Base-by-base conservation (phyloP, 2,329 filamentous ascomycete species). In the Akanthomyces muscarius region DNA sequence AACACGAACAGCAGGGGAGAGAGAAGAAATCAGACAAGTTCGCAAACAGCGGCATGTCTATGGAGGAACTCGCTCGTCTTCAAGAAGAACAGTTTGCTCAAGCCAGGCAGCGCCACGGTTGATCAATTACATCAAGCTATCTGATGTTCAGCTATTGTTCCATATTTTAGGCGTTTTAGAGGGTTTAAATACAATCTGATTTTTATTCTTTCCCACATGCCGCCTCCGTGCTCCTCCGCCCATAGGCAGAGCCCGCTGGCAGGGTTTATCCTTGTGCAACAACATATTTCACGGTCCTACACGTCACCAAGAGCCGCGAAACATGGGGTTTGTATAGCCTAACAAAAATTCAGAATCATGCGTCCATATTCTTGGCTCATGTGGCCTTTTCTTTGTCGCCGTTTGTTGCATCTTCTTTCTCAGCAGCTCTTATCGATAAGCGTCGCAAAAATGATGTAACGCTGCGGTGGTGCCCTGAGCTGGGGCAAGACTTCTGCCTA, bases 21-120 rank as follows among this genome's bases (percentile, higher is more conserved):
- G 95, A 99, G 78, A 96, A 96, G 83, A 97, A 97, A 77, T 90
- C 93, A 67, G 96, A 93, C 76, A 98, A 98, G 79, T 92, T 98
- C 72, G 94, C 97, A 71, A 90, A 95, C 74, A 97, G 92, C 73
- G 94, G 94, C 61, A 84, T 98, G 79, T 90, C 90, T 0, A 88
- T 96, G 73, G 95, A 97, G 69, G 90, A 99, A 75, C 83, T 99
- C 55, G 86, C 95, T 63, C 85, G 89, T 55, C 86, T 97, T 71
- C 95, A 99, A 74, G 89, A 95, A 75, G 92, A 96, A 75, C 86
- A 97, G 68, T 98, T 99, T 76, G 88, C 90, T 50, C 88, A 87
- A 64, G 93, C 92, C 7, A 71, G 76, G 63, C 65, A 76, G 67
- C 74, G 76, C 59, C 76, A 77, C 63, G 69, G 68, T 21, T 74